Conservation (phyloP, 2,329 filamentous ascomycete species). For the Curvularia verruculosa region DNA sequence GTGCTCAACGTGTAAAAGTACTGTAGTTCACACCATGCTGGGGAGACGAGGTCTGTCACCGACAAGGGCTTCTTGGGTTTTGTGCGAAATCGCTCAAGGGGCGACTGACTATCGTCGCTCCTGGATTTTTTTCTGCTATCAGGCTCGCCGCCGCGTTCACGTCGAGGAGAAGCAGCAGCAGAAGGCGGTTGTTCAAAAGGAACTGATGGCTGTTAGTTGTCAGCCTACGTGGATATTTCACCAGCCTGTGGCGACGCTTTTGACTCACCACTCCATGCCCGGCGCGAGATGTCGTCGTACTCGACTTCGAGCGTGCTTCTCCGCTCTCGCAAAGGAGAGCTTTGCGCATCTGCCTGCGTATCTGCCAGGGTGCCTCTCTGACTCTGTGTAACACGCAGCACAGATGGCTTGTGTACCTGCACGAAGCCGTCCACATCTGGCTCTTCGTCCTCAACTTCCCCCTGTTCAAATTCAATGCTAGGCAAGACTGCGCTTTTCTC, state of each 20-base stretch:
- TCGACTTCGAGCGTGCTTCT: conserved; percentile 50
- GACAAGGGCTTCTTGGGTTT: conserved; percentile 79
- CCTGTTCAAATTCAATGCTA: conserved; percentile 32
- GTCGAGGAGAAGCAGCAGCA: conserved; percentile 5
- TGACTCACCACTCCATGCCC: conserved; percentile 41
- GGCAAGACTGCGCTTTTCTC: conserved; percentile 21
- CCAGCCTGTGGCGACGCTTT: not conserved
- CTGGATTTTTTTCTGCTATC: not conserved
- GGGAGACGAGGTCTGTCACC: conserved; percentile 85
- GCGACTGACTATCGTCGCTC: conserved; percentile 59
- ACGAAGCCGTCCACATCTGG: conserved; percentile 54
- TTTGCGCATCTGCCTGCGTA: conserved; percentile 16
- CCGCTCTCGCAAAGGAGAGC: conserved; percentile 28
- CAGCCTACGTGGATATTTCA: conserved; percentile 32
- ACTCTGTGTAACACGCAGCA: conserved; percentile 26
- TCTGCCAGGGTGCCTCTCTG: conserved; percentile 4
- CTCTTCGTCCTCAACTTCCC: conserved; percentile 28
- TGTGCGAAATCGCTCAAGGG: conserved; percentile 78
- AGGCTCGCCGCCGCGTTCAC: not conserved
- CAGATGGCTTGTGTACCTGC: conserved; percentile 43
- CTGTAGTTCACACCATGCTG: conserved; percentile 95
- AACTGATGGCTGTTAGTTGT: conserved; percentile 50
- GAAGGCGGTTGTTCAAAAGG: conserved; percentile 32
- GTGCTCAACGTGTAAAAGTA: conserved; percentile 85
- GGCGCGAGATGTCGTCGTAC: conserved; percentile 49